These are phyloP conservation scores for Sphaerulina populicola DNA, from an alignment of 2,329 filamentous ascomycete genomes.

Conservation along the genomic window DNA sequence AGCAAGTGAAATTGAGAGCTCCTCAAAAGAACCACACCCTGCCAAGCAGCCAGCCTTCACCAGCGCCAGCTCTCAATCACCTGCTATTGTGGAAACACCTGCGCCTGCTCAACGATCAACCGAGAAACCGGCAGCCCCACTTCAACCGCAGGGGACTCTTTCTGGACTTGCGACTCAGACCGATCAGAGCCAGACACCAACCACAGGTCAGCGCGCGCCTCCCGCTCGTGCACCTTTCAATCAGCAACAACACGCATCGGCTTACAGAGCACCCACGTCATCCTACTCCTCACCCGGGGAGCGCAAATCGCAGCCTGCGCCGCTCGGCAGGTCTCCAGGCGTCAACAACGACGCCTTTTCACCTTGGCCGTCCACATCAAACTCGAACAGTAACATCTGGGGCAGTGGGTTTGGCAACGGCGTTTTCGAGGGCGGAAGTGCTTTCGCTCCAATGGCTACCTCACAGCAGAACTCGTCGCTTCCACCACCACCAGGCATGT, in stretches of 20 bases:
- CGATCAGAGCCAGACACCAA: slow-evolving; percentile 11
- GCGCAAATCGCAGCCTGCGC: slow-evolving; percentile 29
- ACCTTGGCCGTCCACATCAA: slow-evolving; percentile 32
- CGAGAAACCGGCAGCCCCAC: slow-evolving; percentile 20
- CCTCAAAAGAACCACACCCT: slow-evolving; percentile 8
- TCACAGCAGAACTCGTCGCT: slow-evolving; percentile 24
- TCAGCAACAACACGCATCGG: slow-evolving; percentile 21
- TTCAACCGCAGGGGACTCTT: slow-evolving; percentile 17
- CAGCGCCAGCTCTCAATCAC: slow-evolving; percentile 12
- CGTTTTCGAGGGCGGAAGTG: slow-evolving; percentile 50
- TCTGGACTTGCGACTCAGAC: slow-evolving; percentile 10
- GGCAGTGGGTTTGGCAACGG: slow-evolving; percentile 70
- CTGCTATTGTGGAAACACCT: slow-evolving; percentile 10
- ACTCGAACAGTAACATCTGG: slow-evolving; percentile 58
- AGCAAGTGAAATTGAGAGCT: slow-evolving; percentile 7
- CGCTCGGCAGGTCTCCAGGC: slow-evolving; percentile 28
- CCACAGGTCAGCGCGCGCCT: slow-evolving; percentile 13
- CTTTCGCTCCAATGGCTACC: slow-evolving; percentile 28
- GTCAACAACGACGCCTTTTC: slow-evolving; percentile 22
- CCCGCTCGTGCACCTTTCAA: slow-evolving; percentile 16
- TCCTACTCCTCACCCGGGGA: slow-evolving; percentile 36
- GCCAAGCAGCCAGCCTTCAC: slow-evolving; percentile 18
- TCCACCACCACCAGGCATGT: slow-evolving; percentile 30
- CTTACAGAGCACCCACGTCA: slow-evolving; percentile 34
- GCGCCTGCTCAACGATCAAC: background rate